These are phyloP conservation scores for Polysphondylium violaceum DNA, from an alignment of 78 protist species.

Conservation along the genomic window DNA sequence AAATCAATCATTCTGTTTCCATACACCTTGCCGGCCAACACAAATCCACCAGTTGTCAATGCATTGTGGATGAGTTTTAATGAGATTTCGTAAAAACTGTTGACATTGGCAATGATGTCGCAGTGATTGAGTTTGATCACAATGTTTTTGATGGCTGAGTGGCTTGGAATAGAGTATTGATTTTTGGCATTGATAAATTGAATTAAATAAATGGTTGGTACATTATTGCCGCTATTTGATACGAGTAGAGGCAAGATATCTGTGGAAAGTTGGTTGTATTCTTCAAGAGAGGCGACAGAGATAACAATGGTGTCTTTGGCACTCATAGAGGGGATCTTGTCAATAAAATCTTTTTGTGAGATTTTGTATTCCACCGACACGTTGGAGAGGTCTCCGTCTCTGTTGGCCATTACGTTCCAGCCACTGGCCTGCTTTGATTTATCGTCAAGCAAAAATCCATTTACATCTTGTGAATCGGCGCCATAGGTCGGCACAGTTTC, in stretches of 20 bases:
- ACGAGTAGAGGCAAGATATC: background rate
- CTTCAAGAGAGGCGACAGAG: background rate
- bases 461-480: conserved; percentile 61
- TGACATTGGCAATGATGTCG: background rate
- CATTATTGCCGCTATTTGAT: background rate
- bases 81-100: conserved; percentile 73
- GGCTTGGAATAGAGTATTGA: background rate
- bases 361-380: conserved; percentile 45
- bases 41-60: conserved; percentile 90
- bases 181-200: background rate
- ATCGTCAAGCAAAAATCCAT: conserved; percentile 53
- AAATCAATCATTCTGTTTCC: conserved; percentile 91
- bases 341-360: conserved; percentile 30
- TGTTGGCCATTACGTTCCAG: conserved; percentile 63
- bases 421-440: background rate
- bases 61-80: conserved; percentile 83
- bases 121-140: background rate
- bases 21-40: conserved; percentile 84
- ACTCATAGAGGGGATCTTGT: background rate
- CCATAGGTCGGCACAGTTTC: conserved; percentile 86
- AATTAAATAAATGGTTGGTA: conserved; percentile 9
- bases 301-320: conserved; percentile 49
- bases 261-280: conserved; percentile 4
- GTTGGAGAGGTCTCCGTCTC: conserved; percentile 55
- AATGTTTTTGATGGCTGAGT: background rate